A percentile compares a stretch with the other conserved stretches of the same genome.
These are phyloP conservation scores for Cercospora beticola DNA, from an alignment of 2,329 filamentous ascomycete genomes.

Conservation along the genomic window DNA sequence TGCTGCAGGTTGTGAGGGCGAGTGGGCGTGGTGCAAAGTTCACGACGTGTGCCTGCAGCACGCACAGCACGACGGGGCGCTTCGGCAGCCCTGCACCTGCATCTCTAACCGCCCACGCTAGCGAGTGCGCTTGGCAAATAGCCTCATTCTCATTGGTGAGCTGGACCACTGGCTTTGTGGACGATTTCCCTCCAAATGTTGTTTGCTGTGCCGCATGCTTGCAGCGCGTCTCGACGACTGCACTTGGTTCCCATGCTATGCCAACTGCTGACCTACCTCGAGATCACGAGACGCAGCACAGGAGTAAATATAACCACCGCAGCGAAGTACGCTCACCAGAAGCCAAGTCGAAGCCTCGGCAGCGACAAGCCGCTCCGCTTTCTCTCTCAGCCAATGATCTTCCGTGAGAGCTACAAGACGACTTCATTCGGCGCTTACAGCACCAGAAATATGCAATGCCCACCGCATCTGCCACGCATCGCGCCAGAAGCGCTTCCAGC, in stretches of 20 bases:
- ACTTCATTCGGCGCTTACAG: slow-evolving; percentile 30
- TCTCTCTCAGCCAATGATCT: slow-evolving; percentile 10
- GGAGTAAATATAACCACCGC: background rate
- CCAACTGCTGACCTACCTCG: background rate
- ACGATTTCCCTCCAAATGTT: background rate
- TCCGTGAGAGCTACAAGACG: background rate
- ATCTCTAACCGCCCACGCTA: slow-evolving; percentile 26
- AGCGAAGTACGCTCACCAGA: background rate
- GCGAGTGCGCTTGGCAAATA: slow-evolving; percentile 16
- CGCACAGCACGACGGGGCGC: slow-evolving; percentile 1
- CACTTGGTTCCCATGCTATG: background rate
- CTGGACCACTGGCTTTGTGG: background rate
- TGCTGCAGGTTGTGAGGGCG: slow-evolving; percentile 11
- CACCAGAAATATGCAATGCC: slow-evolving; percentile 23
- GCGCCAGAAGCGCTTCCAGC: slow-evolving; percentile 16
- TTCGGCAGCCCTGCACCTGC: slow-evolving; percentile 14
- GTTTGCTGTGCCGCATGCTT: slow-evolving; percentile 6
- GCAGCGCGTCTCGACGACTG: background rate
- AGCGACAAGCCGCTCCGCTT: slow-evolving; percentile 6
- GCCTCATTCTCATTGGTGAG: slow-evolving; percentile 16
- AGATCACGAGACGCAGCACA: background rate
- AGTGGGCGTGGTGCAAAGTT: slow-evolving; percentile 19
- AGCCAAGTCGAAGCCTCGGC: slow-evolving; percentile 16
- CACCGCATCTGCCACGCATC: slow-evolving; percentile 20
- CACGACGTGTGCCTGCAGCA: slow-evolving; percentile 22